Conservation (phyloP, 257 asterid species). For the Agastache rugosa region DNA sequence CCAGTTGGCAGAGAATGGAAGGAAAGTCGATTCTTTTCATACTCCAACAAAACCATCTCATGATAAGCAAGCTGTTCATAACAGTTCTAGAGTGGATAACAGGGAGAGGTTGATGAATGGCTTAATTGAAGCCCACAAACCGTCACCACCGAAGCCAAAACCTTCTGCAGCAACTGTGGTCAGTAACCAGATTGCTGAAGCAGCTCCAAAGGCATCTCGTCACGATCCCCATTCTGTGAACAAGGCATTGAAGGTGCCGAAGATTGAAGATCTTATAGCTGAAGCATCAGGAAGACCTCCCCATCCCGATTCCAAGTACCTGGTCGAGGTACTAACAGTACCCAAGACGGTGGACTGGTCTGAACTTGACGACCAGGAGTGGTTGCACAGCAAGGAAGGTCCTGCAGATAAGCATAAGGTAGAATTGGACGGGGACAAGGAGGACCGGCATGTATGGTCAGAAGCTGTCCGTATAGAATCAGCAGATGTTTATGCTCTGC, state of each 20-base stretch:
- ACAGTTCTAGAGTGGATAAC: slow-evolving; percentile 35
- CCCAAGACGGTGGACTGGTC: slow-evolving; percentile 59
- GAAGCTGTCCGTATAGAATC: slow-evolving; percentile 64
- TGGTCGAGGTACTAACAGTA: slow-evolving; percentile 54
- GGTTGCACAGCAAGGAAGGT: slow-evolving; percentile 56
- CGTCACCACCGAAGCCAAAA: slow-evolving; percentile 41
- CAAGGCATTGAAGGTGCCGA: slow-evolving; percentile 32
- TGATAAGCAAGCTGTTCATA: slow-evolving; percentile 43
- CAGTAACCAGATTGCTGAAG: slow-evolving; percentile 39
- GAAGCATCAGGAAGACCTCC: slow-evolving; percentile 61
- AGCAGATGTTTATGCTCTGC: slow-evolving; percentile 68
- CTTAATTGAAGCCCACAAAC: slow-evolving; percentile 42
- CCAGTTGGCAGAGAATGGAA: slow-evolving; percentile 58
- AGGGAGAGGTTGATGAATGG: slow-evolving; percentile 54
- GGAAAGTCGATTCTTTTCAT: slow-evolving; percentile 48
- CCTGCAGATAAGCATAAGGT: slow-evolving; percentile 35
- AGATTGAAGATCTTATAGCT: slow-evolving; percentile 42
- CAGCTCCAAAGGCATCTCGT: slow-evolving; percentile 41
- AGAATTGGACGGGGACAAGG: slow-evolving; percentile 27
- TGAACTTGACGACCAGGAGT: slow-evolving; percentile 60
- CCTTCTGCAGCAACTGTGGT: slow-evolving; percentile 31
- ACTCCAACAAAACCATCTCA: slow-evolving; percentile 42
- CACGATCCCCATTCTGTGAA: slow-evolving; percentile 21
- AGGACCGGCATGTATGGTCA: slow-evolving; percentile 63
- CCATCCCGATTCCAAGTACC: slow-evolving; percentile 73